Percentiles rank a stretch among this genome's conserved stretches.
phyloP scores from a whole-genome alignment of 2,329 filamentous ascomycete genomes.

The Colletotrichum orbiculare region DNA sequence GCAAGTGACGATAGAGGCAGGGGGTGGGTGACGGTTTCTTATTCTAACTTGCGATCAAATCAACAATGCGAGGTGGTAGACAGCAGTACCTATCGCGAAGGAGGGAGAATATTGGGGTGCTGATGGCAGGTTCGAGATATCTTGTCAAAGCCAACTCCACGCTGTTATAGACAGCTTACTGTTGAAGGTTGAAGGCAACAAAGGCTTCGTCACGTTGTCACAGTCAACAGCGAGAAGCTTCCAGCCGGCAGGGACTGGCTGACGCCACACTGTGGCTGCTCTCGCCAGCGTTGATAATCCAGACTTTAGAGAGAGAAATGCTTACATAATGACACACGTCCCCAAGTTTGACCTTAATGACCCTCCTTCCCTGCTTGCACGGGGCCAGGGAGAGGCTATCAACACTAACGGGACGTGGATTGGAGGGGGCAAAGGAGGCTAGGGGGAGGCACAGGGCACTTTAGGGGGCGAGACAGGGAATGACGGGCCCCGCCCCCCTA shows the following conservation, averaged over 20 bases:
- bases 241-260: constrained; percentile 11
- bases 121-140: too few species aligned
- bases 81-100: too few species aligned
- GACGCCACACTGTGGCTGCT: constrained; percentile 18
- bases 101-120: too few species aligned
- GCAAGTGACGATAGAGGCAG: constrained; percentile 1
- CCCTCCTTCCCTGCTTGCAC: background rate
- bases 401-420: background rate
- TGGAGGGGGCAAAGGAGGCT: background rate
- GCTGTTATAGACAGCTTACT: too few species aligned
- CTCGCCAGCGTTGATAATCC: background rate
- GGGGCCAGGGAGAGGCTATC: constrained; percentile 16
- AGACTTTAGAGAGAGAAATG: background rate
- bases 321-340: constrained; percentile 3
- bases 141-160: too few species aligned
- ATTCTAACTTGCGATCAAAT: background rate
- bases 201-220: constrained; percentile 18
- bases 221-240: constrained; percentile 31
- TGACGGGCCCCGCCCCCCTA: constrained; percentile 24
- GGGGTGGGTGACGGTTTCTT: constrained; percentile 8
- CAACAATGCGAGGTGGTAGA: too few species aligned
- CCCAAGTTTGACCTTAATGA: background rate
- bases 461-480: constrained; percentile 24
- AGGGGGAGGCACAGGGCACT: constrained; percentile 18
- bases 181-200: constrained; percentile 29